Base-by-base conservation (phyloP, 306 rosid genomes). In the Cicer yamashitae region DNA sequence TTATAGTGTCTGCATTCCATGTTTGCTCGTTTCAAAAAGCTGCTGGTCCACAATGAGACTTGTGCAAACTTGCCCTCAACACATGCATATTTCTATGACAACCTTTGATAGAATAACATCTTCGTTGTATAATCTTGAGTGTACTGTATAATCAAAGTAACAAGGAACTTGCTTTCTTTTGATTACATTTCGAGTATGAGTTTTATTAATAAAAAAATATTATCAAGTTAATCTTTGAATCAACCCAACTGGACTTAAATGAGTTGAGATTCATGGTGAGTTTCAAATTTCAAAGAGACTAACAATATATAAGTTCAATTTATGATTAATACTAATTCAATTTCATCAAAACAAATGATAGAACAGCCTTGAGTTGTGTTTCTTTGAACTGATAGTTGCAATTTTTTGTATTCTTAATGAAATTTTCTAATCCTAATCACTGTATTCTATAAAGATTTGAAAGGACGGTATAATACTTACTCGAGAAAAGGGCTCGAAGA, bases 11-110 rank as follows among this genome's bases (percentile, higher is more conserved):
- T 51, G 2, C 57, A 51, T 14, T 51, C 57, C 50, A n/a, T 11
- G 50, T 67, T 77, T 67, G 14, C 51, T 38, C 14, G 54, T 53
- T 65, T 52, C 73, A 38, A 14, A 48, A 51, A 64, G 74, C 74
- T 67, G 69, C 43, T 2, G 22, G 15, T 18, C 10, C 47, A 30
- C 12, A 59, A 30, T 12, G 43, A 59, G 15, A 12, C 6, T 59
- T 56, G 62, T 56, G 7, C 62, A 56, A 20, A 56, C 7, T 20
- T 56, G 6, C 12, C 6, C 6, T 5, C 14, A 8, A 7, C 13
- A 7, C 13, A 56, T 12, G 8, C 62, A 9, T 56, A 7, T 51
- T 51, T 14, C 7, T 14, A 18, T 17, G 12, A 1, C 22, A 54
- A 15, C 37, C 60, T 47, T 46, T 4, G 52, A 54, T 1, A 15